Evolutionary conservation across 495 filamentous ascomycete species (phyloP), one percentile per base, ranked within the genome.

Genomic region (Oleoguttula mirabilis): DNA sequence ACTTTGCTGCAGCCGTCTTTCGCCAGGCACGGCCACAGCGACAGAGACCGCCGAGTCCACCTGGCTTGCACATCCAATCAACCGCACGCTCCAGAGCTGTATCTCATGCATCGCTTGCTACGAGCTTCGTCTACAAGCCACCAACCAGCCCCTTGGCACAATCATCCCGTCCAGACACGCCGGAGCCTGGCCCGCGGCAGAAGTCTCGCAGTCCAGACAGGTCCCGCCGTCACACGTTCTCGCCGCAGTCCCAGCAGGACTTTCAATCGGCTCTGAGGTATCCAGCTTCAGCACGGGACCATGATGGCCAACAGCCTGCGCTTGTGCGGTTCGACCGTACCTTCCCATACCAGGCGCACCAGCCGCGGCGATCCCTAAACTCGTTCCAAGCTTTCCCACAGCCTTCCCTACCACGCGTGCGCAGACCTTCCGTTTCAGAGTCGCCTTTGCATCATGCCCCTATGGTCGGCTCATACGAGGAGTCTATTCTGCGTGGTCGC

Each of bases 401-500:
- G 39, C 71, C 74, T 5, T 73, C 77, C 2, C 61, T 67, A n/a
- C 53, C 72, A 3, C 70, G 71, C 8, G 60, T 73, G 15, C 71
- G 85, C 39, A 67, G 82, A 27, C 80, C 80, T 1, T 93, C 87
- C 0, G 68, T 80, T 42, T 80, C 82, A 2, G 88, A 95, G 15
- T 83, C 85, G 11, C 72, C 84, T 2, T 68, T 88, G 16, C 80
- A 85, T 21, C 84, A 88, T 64, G 88, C 88, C 19, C 83, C 88
- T 3, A 87, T 98, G 80, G 90, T 98, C 14, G 90, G 90, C 0
- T 95, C 90, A 3, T 98, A 94, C 52, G 90, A 98, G 59, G 90
- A 98, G 61, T 94, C 85, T 3, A 95, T 98, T 37, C 66, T 98
- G 3, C 76, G 84, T 17, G 90, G 90, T 21, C 75, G 92, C 40